Percentiles rank a stretch among this genome's conserved stretches.
Conservation (phyloP, 441 rosid genomes). For the Hura crepitans region DNA sequence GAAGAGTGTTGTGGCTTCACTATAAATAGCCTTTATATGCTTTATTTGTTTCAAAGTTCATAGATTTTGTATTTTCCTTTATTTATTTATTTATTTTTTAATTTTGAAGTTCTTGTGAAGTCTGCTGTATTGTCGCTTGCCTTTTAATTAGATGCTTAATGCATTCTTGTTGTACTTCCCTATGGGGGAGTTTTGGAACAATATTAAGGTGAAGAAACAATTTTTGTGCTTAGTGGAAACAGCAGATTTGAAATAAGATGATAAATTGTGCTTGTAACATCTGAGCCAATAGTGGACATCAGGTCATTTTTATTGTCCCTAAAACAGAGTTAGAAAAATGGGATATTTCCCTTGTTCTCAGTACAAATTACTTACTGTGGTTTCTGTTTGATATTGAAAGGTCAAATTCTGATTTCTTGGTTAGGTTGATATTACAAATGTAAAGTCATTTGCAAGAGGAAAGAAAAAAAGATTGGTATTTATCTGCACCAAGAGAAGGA, state of each 20-base stretch:
- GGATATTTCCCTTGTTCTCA: background rate
- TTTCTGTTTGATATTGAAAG: background rate
- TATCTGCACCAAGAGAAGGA: background rate
- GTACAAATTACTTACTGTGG: background rate
- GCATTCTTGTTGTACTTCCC: background rate
- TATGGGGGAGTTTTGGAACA: background rate
- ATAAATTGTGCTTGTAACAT: background rate
- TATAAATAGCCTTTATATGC: background rate
- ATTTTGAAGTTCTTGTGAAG: background rate
- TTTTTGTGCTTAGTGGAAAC: background rate
- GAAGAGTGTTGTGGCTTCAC: background rate
- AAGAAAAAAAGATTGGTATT: background rate
- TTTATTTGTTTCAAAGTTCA: background rate
- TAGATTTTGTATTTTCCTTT: background rate
- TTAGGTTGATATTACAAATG: background rate
- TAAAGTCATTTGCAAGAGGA: background rate
- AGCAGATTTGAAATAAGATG: background rate
- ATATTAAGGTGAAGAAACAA: background rate
- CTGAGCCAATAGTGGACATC: background rate
- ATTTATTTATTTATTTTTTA: background rate
- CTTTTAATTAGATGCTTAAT: slow-evolving; percentile 1
- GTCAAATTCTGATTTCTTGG: background rate
- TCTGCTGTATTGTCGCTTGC: slow-evolving; percentile 1
- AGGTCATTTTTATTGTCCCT: slow-evolving; percentile 1
- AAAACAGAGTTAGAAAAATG: background rate